Evolutionary conservation across 441 rosid species (phyloP).

Genomic region (Heliophila coronopifolia): DNA sequence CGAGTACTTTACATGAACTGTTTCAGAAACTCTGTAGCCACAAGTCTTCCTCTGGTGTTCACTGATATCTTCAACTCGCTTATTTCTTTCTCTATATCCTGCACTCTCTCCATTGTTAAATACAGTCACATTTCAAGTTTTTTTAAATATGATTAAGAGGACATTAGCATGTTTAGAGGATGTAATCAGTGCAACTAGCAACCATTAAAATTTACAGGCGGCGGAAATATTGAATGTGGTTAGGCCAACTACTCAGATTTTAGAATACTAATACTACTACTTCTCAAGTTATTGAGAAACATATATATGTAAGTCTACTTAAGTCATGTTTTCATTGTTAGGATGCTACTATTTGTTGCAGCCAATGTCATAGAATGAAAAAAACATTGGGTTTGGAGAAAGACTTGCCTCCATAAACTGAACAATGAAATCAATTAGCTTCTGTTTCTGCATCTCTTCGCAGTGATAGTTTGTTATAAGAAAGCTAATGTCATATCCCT

Average conservation of each 20-base stretch:
- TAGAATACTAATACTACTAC: no score
- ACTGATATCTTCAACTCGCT: slow-evolving; percentile 82
- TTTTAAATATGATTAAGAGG: neutral
- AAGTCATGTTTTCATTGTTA: neutral
- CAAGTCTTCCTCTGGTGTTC: slow-evolving; percentile 86
- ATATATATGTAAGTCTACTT: neutral
- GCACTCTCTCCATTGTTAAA: slow-evolving; percentile 23
- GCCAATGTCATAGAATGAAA: neutral
- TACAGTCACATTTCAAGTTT: slow-evolving; percentile 10
- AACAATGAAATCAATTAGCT: slow-evolving; percentile 86
- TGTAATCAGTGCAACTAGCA: neutral
- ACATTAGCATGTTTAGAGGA: slow-evolving; percentile 1
- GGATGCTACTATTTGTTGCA: neutral
- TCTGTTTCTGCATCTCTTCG: slow-evolving; percentile 94
- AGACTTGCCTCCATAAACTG: slow-evolving; percentile 94
- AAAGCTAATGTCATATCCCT: slow-evolving; percentile 97
- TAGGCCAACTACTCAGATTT: slow-evolving; percentile 4
- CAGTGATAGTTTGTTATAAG: slow-evolving; percentile 94
- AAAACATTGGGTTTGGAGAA: slow-evolving; percentile 3
- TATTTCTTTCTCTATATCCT: slow-evolving; percentile 95
- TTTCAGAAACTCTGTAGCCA: slow-evolving; percentile 86
- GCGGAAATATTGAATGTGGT: no score
- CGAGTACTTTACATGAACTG: slow-evolving; percentile 44
- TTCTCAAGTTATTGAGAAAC: neutral
- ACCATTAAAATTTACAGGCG: neutral